Base-by-base conservation (phyloP, 495 filamentous ascomycete genomes). In the Podospora bellae-mahoneyi region DNA sequence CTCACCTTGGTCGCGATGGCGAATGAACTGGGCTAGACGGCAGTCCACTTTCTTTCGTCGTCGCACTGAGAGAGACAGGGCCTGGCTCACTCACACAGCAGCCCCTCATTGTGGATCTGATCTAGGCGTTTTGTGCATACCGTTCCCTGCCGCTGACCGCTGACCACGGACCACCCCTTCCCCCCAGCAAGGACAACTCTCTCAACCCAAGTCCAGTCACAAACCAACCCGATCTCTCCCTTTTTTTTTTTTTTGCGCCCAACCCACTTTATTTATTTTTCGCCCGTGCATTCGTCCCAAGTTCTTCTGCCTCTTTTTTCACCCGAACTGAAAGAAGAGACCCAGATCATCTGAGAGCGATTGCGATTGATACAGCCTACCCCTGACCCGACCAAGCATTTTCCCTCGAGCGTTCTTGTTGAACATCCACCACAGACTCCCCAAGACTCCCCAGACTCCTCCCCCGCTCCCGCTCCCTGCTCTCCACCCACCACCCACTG, bases 111-210 rank as follows among this genome's bases (percentile, higher is more conserved):
- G 48, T 77, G 75, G 69, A 71, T 64, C 71, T 68, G 65, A 57
- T 67, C 68, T 66, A 54, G 64, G 68, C 70, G 58, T 64, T 68
- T 69, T 54, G 53, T 68, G 66, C 68, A 69, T 67, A 65, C 64
- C 60, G 44, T 54, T 68, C 61, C 66, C 63, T 64, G 67, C 67
- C 64, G 66, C 73, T 75, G 68, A 75, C 73, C 71, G 65, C 64
- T 58, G 27, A 54, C 62, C 71, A 39, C 66, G 19, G 55, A 20
- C 64, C 59, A 27, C 59, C 61, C 32, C 61, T 32, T 32, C 30
- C 30, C 30, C 30, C 30, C 30, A 32, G 30, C 30, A 32, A 32
- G 7, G 32, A 32, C 61, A 16, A 48, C 30, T 48, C 27, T n/a
- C 18, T 27, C 18, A 15, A 19, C 61, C 32, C 18, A 28, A 19